Base-by-base conservation (phyloP, 352 stramenopile species). In the Phytophthora idaei region DNA sequence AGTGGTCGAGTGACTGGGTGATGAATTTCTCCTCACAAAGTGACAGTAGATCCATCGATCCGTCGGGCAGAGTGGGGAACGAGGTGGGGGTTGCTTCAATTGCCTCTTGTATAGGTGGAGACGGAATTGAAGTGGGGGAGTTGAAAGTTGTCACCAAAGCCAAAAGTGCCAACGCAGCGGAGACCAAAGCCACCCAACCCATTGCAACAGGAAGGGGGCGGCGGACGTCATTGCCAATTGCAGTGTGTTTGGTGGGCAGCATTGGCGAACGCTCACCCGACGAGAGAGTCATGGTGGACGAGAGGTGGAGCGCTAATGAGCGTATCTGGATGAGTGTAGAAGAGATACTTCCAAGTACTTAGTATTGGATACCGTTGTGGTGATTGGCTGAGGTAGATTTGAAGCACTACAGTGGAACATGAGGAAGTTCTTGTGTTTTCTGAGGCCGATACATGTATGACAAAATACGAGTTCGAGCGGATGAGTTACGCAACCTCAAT, bases 1-100 rank as follows among this genome's bases (percentile, higher is more conserved):
- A 89, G 53, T 90, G 81, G 60, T 90, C 78, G 27, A 90, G 74
- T 28, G 64, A 29, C 41, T 87, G 76, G 29, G 67, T 63, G 36
- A 86, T 71, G 67, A 72, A 82, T 12, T 70, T 71, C 56, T 87
- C 76, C 9, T 76, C 46, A 50, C 81, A 90, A 37, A 76, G 66
- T 25, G 51, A 61, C 42, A 86, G 69, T 27, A 90, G 50, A 12
- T 86, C 67, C 25, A 73, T 72, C 6, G 52, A 68, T 15, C 76
- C 73, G 39, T 71, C 64, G 4, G 57, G 25, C 0, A 60, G 44
- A 2, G 57, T 51, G 1, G 72, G 71, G 56, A 76, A 78, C 49
- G 36, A 37, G 7, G 59, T 45, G 51, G 56, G 14, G 9, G 50
- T 21, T n/a, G 48, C 52, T 21, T 15, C 31, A 25, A 56, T 39